A percentile compares a stretch with the other conserved stretches of the same genome.
Evolutionary conservation across 2,329 filamentous ascomycete species (phyloP).

Genomic region (Cryphonectria nitschkei): DNA sequence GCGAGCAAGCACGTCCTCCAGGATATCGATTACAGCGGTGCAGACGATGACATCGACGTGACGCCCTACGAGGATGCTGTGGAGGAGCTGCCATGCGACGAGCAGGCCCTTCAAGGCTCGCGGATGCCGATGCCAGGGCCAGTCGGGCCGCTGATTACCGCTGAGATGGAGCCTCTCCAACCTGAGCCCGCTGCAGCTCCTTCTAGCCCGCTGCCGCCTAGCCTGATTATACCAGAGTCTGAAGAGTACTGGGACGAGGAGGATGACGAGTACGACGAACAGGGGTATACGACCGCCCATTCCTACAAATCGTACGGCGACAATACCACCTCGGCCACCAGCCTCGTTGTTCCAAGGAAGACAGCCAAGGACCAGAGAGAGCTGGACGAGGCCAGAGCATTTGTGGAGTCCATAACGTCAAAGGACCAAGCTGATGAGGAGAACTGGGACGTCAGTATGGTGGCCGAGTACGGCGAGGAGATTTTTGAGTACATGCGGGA

Average conservation of each 20-base stretch:
- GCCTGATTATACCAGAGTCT: constrained; percentile 47
- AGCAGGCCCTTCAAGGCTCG: constrained; percentile 22
- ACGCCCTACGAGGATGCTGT: constrained; percentile 50
- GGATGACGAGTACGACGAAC: constrained; percentile 72
- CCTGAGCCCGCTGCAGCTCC: constrained; percentile 22
- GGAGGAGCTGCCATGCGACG: constrained; percentile 42
- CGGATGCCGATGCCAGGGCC: constrained; percentile 3
- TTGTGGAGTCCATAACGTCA: constrained; percentile 69
- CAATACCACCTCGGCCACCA: constrained; percentile 56
- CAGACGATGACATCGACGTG: constrained; percentile 43
- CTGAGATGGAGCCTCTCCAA: constrained; percentile 24
- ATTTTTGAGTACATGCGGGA: constrained; percentile 92
- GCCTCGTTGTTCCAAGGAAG: constrained; percentile 71
- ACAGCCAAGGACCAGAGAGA: constrained; percentile 73
- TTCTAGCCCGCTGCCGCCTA: neutral
- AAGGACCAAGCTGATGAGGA: constrained; percentile 85
- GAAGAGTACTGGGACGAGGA: constrained; percentile 82
- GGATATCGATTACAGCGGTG: neutral
- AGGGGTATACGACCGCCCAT: constrained; percentile 77
- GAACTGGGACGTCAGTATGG: constrained; percentile 93
- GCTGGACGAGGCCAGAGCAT: constrained; percentile 65
- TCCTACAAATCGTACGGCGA: constrained; percentile 76
- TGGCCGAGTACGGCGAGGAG: constrained; percentile 93
- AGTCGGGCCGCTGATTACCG: constrained; percentile 17
- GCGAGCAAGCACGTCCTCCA: constrained; percentile 47